Evolutionary conservation across 2,329 filamentous ascomycete genomes (phyloP), one percentile per base, ranked within the genome.

Genomic region (Byssochlamys sp.): DNA sequence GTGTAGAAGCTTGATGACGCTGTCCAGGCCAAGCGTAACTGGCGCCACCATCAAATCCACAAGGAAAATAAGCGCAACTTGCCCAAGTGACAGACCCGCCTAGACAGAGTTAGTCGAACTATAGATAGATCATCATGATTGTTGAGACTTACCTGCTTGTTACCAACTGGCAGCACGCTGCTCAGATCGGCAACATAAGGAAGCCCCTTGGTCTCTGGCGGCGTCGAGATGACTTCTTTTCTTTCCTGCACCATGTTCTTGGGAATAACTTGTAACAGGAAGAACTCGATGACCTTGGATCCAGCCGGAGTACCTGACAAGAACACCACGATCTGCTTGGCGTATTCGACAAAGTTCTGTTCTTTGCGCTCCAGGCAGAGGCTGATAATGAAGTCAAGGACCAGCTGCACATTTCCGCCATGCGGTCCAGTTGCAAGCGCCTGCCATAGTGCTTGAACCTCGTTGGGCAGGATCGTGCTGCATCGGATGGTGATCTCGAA

Each of bases 241-340:
- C 95, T 89, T 64, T 89, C 88, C 9, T 91, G 90, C 9, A 96
- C 91, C 92, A 99, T 97, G n/a, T 91, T 89, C 71, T 94, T 95
- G 0, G 95, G 92, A 0, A 85, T 89, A 61, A 99, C 91, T 63
- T 96, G 91, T 73, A 95, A 81, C 28, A 97, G 78, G 56, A 99
- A 80, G 64, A 96, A 96, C 62, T 99, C 94, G 10, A 99, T 87
- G 2, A 99, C 91, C 67, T 95, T 95, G 53, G 89, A 87, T 0
- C 91, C 91, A 1, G 91, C 85, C 69, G 74, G 88, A 67, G 82
- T 96, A 62, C 90, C 94, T 0, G 94, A 95, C 4, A 99, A 73
- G 70, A 96, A 97, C 0, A 99, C 95, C 14, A 97, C 91, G 55
- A 99, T 94, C 72, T 99, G 94, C 76, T 97, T 99, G 4, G 92